phyloP scores from a whole-genome alignment of 805 yeast genomes.

The Nakazawaea ishiwadae region DNA sequence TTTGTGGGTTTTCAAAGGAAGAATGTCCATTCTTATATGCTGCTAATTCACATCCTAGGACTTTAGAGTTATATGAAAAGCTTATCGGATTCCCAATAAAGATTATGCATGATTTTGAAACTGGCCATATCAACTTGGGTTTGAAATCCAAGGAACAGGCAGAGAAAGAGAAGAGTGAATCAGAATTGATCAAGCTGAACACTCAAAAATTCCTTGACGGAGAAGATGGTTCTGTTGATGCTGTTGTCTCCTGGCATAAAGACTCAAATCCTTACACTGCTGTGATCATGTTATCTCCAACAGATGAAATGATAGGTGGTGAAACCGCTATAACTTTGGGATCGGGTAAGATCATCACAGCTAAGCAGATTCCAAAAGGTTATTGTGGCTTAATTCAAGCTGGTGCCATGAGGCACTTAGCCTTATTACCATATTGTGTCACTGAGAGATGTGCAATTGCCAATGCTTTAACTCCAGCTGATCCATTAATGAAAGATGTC shows the following conservation, averaged over 20 bases:
- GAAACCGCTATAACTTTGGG: constrained; percentile 40
- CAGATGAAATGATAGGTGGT: constrained; percentile 39
- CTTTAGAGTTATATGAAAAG: constrained; percentile 29
- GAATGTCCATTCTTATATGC: constrained; percentile 29
- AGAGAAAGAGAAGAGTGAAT: constrained; percentile 10
- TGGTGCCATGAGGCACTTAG: constrained; percentile 22
- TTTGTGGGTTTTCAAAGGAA: constrained; percentile 30
- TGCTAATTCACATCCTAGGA: constrained; percentile 39
- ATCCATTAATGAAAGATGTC: constrained; percentile 25
- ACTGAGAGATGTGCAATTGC: constrained; percentile 28
- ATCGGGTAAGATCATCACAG: constrained; percentile 18
- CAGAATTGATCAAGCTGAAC: constrained; percentile 14
- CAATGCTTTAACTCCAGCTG: constrained; percentile 26
- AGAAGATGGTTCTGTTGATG: constrained; percentile 29
- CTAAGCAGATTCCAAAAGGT: constrained; percentile 21
- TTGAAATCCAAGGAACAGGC: constrained; percentile 25
- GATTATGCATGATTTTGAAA: constrained; percentile 34
- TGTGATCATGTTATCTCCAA: constrained; percentile 38
- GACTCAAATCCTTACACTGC: constrained; percentile 40
- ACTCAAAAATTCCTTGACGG: constrained; percentile 20
- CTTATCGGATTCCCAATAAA: constrained; percentile 39
- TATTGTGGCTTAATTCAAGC: constrained; percentile 22
- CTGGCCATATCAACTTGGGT: constrained; percentile 34
- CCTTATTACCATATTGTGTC: constrained; percentile 20
- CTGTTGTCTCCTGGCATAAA: constrained; percentile 36